A percentile compares a stretch with the other conserved stretches of the same genome.
Conservation (phyloP, 768 basidiomycete species). For the Lactarius hatsudake region DNA sequence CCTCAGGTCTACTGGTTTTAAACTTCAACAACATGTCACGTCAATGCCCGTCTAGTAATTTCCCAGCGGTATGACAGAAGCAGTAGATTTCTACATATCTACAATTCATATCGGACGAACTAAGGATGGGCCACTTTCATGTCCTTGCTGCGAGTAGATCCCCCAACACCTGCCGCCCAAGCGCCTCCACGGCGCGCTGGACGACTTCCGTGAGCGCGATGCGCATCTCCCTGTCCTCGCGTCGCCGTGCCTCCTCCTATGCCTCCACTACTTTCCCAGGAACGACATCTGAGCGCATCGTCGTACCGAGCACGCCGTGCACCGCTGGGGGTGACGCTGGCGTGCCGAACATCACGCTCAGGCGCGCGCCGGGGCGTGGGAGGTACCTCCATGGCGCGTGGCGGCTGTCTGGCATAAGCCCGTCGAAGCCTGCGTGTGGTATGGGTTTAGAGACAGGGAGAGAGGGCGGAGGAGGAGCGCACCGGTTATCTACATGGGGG, state of each 20-base stretch:
- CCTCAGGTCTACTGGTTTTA: too few species aligned
- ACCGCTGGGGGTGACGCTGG: too few species aligned
- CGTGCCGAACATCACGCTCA: too few species aligned
- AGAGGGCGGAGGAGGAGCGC: too few species aligned
- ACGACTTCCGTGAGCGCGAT: constrained; percentile 35
- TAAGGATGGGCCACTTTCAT: too few species aligned
- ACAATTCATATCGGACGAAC: too few species aligned
- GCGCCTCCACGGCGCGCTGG: constrained; percentile 33
- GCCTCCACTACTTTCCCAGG: background rate
- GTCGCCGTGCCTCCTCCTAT: constrained; percentile 6
- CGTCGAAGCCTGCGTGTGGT: constrained; percentile 63
- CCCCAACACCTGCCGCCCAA: constrained; percentile 30
- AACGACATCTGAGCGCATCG: background rate
- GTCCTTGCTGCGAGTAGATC: background rate
- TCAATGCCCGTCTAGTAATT: too few species aligned
- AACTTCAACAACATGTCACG: too few species aligned
- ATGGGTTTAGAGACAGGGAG: background rate
- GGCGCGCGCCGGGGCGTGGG: constrained; percentile 46
- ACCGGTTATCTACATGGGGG: too few species aligned
- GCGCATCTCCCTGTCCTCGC: constrained; percentile 27
- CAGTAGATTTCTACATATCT: too few species aligned
- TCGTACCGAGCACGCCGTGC: constrained; percentile 21
- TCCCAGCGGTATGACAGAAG: too few species aligned
- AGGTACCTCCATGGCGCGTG: constrained; percentile 68
- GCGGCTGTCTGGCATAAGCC: constrained; percentile 86